These are phyloP conservation scores for Clonostachys rhizophaga DNA, from an alignment of 2,329 filamentous ascomycete genomes.

Conservation along the genomic window DNA sequence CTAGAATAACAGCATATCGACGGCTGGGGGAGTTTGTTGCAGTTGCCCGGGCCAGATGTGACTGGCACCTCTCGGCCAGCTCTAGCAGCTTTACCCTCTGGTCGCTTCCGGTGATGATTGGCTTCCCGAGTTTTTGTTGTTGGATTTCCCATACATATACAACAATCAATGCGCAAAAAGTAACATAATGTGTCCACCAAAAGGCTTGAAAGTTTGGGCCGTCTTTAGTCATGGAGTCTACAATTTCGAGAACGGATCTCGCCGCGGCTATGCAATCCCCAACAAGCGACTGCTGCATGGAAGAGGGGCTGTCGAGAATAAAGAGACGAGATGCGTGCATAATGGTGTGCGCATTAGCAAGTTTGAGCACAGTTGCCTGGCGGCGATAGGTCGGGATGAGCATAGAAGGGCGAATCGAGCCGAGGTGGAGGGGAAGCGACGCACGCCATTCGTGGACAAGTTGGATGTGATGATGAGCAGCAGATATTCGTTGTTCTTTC, in stretches of 20 bases:
- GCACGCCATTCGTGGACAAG: constrained; percentile 33
- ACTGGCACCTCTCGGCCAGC: constrained; percentile 24
- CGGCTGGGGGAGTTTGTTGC: constrained; percentile 11
- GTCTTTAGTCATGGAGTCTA: constrained; percentile 30
- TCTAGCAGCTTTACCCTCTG: constrained; percentile 21
- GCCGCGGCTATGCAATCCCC: constrained; percentile 40
- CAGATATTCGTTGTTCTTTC: constrained; percentile 24
- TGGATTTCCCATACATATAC: constrained; percentile 50
- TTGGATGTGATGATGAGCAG: constrained; percentile 27
- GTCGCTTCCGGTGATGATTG: not conserved
- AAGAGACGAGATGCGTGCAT: constrained; percentile 52
- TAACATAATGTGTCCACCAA: constrained; percentile 49
- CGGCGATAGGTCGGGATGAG: constrained; percentile 37
- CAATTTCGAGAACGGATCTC: constrained; percentile 33
- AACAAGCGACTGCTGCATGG: constrained; percentile 13
- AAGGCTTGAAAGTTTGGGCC: constrained; percentile 39
- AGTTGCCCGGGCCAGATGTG: constrained; percentile 3
- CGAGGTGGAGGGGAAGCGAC: constrained; percentile 34
- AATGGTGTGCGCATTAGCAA: constrained; percentile 49
- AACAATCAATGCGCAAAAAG: constrained; percentile 47
- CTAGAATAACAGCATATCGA: constrained; percentile 10
- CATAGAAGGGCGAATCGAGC: constrained; percentile 34
- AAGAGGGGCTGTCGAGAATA: constrained; percentile 29
- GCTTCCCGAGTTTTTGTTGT: constrained; percentile 10
- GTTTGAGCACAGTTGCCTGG: constrained; percentile 46